A percentile compares a stretch with the other conserved stretches of the same genome.
phyloP scores from a whole-genome alignment of 257 asterid species.

The Knoxia roxburghii region DNA sequence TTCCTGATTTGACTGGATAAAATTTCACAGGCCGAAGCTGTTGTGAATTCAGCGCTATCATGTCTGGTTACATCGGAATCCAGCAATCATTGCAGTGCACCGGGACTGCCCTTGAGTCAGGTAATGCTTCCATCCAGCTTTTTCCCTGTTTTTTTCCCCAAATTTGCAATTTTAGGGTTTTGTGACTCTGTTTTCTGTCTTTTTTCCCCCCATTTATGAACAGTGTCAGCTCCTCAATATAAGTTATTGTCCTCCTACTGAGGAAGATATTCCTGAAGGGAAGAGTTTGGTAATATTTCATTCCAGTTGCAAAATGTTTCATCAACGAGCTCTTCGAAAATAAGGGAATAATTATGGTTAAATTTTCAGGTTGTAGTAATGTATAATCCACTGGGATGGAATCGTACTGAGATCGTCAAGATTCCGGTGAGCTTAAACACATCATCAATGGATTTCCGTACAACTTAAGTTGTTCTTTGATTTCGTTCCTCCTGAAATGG shows the following conservation, averaged over 20 bases:
- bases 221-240: slow-evolving; percentile 82
- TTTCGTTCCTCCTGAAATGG: too few species aligned
- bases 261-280: slow-evolving; percentile 50
- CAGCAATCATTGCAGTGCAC: slow-evolving; percentile 36
- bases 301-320: slow-evolving; percentile 14
- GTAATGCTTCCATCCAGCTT: slow-evolving; percentile 23
- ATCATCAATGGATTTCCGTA: not conserved
- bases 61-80: slow-evolving; percentile 47
- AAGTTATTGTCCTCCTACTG: slow-evolving; percentile 83
- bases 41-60: slow-evolving; percentile 60
- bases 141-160: too few species aligned
- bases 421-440: slow-evolving; percentile 53
- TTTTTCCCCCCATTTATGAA: slow-evolving; percentile 16
- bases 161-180: too few species aligned
- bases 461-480: too few species aligned
- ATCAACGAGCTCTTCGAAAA: not conserved
- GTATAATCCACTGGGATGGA: slow-evolving; percentile 89
- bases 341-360: slow-evolving; percentile 1
- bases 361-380: slow-evolving; percentile 60
- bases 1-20: not conserved
- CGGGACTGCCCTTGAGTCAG: slow-evolving; percentile 51
- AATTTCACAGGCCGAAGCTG: slow-evolving; percentile 51
- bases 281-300: slow-evolving; percentile 57
- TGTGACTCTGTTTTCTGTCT: slow-evolving; percentile 9
- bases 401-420: slow-evolving; percentile 59